Conservation (phyloP, 805 yeast genomes). For the Candida cerambycidarum region DNA sequence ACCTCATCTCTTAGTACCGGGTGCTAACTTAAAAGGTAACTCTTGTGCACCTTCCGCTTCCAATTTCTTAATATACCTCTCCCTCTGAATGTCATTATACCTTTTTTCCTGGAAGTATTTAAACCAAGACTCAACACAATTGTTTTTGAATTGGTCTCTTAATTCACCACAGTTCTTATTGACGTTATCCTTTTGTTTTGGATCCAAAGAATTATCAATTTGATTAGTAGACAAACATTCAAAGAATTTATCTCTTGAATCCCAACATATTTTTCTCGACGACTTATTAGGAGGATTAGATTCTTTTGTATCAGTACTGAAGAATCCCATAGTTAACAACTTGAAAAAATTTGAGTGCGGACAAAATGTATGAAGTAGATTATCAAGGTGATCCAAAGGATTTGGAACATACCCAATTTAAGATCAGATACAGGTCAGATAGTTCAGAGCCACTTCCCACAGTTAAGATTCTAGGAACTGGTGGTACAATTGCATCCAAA, state of each 20-base stretch:
- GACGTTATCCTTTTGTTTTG: constrained; percentile 46
- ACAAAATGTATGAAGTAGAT: constrained; percentile 6
- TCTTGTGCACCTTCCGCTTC: constrained; percentile 63
- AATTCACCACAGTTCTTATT: constrained; percentile 56
- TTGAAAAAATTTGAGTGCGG: background rate
- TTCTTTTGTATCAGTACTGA: constrained; percentile 1
- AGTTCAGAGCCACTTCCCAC: constrained; percentile 29
- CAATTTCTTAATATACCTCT: constrained; percentile 64
- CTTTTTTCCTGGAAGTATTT: constrained; percentile 88
- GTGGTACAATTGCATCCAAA: constrained; percentile 48
- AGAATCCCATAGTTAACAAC: constrained; percentile 5
- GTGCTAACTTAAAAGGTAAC: constrained; percentile 31
- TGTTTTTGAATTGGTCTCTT: constrained; percentile 60
- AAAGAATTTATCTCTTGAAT: constrained; percentile 75
- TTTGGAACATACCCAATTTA: constrained; percentile 32
- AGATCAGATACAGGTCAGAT: constrained; percentile 34
- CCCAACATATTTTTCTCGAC: constrained; percentile 85
- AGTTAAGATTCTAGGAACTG: constrained; percentile 44
- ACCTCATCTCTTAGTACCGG: constrained; percentile 6
- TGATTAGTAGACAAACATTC: constrained; percentile 67
- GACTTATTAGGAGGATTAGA: constrained; percentile 55
- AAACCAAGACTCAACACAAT: constrained; percentile 87
- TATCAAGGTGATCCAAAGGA: constrained; percentile 19
- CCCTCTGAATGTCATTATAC: constrained; percentile 70
- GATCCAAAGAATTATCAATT: constrained; percentile 69